phyloP scores from a whole-genome alignment of 768 basidiomycete genomes.

The Steccherinum ochraceum region DNA sequence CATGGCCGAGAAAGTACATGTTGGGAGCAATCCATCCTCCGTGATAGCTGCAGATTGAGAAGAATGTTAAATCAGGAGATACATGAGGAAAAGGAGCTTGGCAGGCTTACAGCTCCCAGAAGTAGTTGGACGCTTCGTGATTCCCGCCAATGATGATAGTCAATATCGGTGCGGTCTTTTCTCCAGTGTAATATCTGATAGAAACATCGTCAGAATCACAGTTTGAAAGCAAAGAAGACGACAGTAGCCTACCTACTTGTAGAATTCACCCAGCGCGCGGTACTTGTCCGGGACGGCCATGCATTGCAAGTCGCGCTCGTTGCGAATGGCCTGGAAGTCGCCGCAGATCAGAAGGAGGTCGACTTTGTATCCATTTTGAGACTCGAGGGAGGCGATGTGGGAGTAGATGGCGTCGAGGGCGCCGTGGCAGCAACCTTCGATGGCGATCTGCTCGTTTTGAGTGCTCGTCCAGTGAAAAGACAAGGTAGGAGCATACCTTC shows the following conservation, averaged over 20 bases:
- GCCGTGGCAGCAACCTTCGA: constrained; percentile 96
- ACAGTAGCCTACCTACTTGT: constrained; percentile 46
- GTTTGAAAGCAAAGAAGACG: not conserved
- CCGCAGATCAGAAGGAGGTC: constrained; percentile 91
- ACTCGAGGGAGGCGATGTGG: constrained; percentile 59
- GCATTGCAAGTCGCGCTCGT: constrained; percentile 75
- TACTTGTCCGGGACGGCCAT: constrained; percentile 94
- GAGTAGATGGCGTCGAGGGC: constrained; percentile 83
- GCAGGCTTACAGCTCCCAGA: constrained; percentile 90
- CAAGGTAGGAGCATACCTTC: not conserved
- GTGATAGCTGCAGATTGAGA: constrained; percentile 58
- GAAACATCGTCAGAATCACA: constrained; percentile 1
- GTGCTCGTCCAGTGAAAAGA: too few species aligned
- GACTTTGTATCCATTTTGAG: constrained; percentile 55
- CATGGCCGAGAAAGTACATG: constrained; percentile 92
- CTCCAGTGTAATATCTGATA: constrained; percentile 79
- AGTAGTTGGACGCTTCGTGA: constrained; percentile 94
- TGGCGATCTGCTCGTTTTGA: constrained; percentile 79
- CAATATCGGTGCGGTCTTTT: constrained; percentile 74
- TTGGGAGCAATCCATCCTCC: constrained; percentile 97
- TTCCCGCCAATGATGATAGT: constrained; percentile 97
- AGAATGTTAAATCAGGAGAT: constrained; percentile 1
- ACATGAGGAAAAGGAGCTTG: constrained; percentile 7
- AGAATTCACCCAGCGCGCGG: constrained; percentile 75
- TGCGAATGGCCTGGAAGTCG: constrained; percentile 92